These are phyloP conservation scores for Suillus subaureus DNA, from an alignment of 768 basidiomycete species.

Conservation along the genomic window DNA sequence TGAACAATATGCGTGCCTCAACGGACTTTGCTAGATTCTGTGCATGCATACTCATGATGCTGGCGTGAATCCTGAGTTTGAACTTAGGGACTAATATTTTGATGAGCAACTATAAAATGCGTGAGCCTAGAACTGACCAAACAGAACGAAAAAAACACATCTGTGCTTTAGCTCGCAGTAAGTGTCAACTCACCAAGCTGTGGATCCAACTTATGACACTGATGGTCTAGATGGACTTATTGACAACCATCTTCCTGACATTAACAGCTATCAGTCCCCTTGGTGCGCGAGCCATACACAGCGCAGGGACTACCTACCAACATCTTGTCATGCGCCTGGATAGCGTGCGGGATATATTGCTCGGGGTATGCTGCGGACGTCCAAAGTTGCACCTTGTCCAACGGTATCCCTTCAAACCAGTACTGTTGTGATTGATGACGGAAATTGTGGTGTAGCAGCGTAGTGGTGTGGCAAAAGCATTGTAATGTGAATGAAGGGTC, in stretches of 20 bases:
- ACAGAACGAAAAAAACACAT: background rate
- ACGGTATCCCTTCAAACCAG: background rate
- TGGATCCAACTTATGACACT: too few species aligned
- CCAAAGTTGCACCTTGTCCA: background rate
- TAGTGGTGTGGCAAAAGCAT: background rate
- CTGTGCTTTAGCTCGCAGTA: background rate
- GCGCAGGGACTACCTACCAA: background rate
- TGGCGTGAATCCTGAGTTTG: background rate
- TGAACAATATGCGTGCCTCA: background rate
- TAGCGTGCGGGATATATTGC: constrained; percentile 8
- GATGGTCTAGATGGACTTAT: background rate
- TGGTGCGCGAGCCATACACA: background rate
- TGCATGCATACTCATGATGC: background rate
- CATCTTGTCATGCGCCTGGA: constrained; percentile 12
- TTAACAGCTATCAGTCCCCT: background rate
- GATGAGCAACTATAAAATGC: background rate
- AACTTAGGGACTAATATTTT: background rate
- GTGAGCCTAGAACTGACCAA: background rate
- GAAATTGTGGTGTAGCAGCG: background rate
- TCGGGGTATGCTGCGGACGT: background rate
- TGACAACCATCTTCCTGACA: background rate
- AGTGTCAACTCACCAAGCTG: background rate
- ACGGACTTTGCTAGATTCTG: background rate
- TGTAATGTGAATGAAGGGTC: too few species aligned
- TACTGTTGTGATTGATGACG: constrained; percentile 9